Evolutionary conservation across 2,329 filamentous ascomycete species (phyloP).

Genomic region (Pseudogymnoascus verrucosus): DNA sequence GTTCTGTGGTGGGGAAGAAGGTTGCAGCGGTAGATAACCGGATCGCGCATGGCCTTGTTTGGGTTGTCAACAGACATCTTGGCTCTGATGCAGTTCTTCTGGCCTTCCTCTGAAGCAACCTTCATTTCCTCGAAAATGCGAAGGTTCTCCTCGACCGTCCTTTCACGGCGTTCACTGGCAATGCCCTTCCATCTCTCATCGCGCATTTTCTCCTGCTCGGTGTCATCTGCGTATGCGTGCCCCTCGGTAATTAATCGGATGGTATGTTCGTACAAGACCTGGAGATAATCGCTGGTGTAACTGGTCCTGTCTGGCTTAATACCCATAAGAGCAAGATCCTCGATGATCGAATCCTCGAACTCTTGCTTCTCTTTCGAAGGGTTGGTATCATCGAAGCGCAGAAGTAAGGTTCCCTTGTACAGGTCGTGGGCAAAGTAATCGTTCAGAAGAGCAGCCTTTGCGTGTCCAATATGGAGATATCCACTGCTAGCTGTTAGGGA

Average conservation of each 20-base stretch:
- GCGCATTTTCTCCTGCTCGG: constrained; percentile 80
- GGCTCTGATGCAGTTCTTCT: constrained; percentile 81
- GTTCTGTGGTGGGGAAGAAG: constrained; percentile 66
- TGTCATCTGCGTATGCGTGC: constrained; percentile 90
- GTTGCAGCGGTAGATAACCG: constrained; percentile 96
- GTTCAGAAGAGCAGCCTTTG: constrained; percentile 86
- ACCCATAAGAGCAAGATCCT: constrained; percentile 85
- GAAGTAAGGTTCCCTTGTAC: constrained; percentile 81
- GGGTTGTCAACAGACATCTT: constrained; percentile 87
- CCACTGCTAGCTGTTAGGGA: constrained; percentile 35
- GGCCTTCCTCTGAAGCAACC: constrained; percentile 58
- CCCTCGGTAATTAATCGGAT: constrained; percentile 79
- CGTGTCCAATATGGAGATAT: constrained; percentile 92
- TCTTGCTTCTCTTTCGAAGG: constrained; percentile 96
- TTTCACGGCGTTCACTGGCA: constrained; percentile 71
- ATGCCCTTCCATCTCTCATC: constrained; percentile 78
- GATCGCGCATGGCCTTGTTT: constrained; percentile 93
- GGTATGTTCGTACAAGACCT: constrained; percentile 80
- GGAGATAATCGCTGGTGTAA: constrained; percentile 93
- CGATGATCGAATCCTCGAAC: constrained; percentile 86
- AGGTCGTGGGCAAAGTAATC: constrained; percentile 95
- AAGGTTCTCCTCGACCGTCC: constrained; percentile 73
- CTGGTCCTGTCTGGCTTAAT: constrained; percentile 81
- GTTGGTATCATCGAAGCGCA: constrained; percentile 96
- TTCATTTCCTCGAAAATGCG: constrained; percentile 92